Percentiles rank a stretch among this genome's conserved stretches.
Conservation (phyloP, 106 monocot genomes). For the Allium fistulosum region DNA sequence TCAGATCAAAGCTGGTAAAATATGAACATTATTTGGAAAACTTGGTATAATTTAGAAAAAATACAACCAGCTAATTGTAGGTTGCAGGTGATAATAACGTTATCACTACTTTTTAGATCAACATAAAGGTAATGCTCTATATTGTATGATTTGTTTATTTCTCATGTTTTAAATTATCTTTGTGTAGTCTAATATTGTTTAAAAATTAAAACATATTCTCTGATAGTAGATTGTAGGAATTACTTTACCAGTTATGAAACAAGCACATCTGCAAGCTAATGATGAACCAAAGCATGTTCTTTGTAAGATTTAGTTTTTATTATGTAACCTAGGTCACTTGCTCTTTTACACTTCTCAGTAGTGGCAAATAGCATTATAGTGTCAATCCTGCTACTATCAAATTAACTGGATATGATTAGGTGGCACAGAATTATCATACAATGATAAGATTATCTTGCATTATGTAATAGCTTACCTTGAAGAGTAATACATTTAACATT, state of each 20-base stretch:
- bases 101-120: constrained; percentile 95
- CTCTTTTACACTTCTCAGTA: neutral
- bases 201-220: too few relatives aligned
- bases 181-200: too few relatives aligned
- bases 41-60: neutral
- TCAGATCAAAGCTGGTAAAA: too few relatives aligned
- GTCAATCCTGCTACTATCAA: too few relatives aligned
- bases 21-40: neutral
- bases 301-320: constrained; percentile 30
- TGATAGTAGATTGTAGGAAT: constrained; percentile 66
- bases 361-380: too few relatives aligned
- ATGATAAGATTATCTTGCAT: too few relatives aligned
- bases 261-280: constrained; percentile 83
- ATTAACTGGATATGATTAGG: too few relatives aligned
- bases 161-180: too few relatives aligned
- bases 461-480: too few relatives aligned
- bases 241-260: constrained; percentile 78
- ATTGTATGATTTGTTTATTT: too few relatives aligned
- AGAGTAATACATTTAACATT: too few relatives aligned
- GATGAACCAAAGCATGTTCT: constrained; percentile 80
- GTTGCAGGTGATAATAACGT: constrained; percentile 92
- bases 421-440: too few relatives aligned
- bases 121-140: constrained; percentile 67
- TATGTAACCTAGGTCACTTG: neutral
- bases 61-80: constrained; percentile 26